Evolutionary conservation across 1,139 yeast genomes (phyloP), one percentile per base, ranked within the genome.

Genomic region (Hanseniaspora gamundiae): DNA sequence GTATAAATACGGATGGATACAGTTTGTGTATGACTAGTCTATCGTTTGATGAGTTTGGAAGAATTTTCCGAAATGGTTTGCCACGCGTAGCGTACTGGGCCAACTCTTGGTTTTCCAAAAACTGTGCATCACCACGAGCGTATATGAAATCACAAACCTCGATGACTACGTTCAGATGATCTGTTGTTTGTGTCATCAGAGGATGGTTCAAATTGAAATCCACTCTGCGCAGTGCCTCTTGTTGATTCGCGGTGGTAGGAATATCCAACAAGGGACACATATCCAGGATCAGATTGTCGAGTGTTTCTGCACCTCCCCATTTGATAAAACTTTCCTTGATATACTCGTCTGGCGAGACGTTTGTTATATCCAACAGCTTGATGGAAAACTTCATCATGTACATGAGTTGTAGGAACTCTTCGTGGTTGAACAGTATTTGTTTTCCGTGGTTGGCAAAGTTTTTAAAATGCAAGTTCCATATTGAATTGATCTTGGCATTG

Each of bases 381-480:
- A 17, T 19, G 2, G 36, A 33, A 33, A 33, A 33, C 36, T 33
- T 33, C 36, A 33, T 33, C 36, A 33, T 33, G n/a, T 33, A 33
- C 3, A 33, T 5, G n/a, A 17, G 10, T 11, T 33, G 36, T 22
- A 33, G 19, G n/a, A 33, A 19, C 22, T 33, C 11, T 17, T 33
- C 36, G n/a, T 17, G 24, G 10, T 33, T 14, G n/a, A 33, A 19
- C 3, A 19, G 13, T 9, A 33, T 17, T 4, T 33, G 36, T 3
- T 11, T 33, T 19, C 16, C 31, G 31, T 33, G 9, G 36, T 33
- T 19, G 3, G 21, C 6, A 2, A 33, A 5, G 3, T 19, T 33
- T 17, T 4, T 17, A 19, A 19, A 33, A 17, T 13, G 24, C 13
- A 33, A 17, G 6, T 33, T 14, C 4, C n/a, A 7, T 13, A 16